Conservation (phyloP, 208 protist species). For the Phytomonas sp. region DNA sequence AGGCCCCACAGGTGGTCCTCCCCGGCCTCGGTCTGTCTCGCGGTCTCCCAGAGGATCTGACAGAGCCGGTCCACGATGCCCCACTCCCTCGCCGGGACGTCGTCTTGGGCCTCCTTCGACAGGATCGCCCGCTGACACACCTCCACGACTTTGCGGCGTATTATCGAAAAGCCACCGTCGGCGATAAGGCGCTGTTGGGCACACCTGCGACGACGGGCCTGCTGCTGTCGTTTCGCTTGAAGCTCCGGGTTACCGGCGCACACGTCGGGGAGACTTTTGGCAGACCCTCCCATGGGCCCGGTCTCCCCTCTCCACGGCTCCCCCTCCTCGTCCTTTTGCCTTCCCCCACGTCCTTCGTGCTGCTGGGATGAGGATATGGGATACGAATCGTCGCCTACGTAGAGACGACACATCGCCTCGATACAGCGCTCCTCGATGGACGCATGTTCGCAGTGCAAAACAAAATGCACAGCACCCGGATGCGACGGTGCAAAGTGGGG, state of each 20-base stretch:
- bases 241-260: neutral
- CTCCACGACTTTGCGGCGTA: neutral
- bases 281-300: neutral
- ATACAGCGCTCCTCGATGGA: slow-evolving; percentile 30
- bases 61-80: no score
- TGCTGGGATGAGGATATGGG: slow-evolving; percentile 12
- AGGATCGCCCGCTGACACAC: neutral
- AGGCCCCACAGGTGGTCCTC: neutral
- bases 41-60: no score
- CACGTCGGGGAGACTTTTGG: neutral
- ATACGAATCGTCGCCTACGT: no score
- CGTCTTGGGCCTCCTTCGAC: slow-evolving; percentile 1
- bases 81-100: no score
- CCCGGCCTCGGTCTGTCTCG: no score
- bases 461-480: slow-evolving; percentile 37
- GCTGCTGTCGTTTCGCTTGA: no score
- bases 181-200: no score
- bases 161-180: no score
- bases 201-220: no score
- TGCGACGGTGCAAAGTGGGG: slow-evolving; percentile 54
- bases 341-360: neutral
- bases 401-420: slow-evolving; percentile 32
- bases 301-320: neutral
- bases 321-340: slow-evolving; percentile 3
- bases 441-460: slow-evolving; percentile 25